Base-by-base conservation (phyloP, 2,329 filamentous ascomycete species). In the Ophiostoma triangulosporum region DNA sequence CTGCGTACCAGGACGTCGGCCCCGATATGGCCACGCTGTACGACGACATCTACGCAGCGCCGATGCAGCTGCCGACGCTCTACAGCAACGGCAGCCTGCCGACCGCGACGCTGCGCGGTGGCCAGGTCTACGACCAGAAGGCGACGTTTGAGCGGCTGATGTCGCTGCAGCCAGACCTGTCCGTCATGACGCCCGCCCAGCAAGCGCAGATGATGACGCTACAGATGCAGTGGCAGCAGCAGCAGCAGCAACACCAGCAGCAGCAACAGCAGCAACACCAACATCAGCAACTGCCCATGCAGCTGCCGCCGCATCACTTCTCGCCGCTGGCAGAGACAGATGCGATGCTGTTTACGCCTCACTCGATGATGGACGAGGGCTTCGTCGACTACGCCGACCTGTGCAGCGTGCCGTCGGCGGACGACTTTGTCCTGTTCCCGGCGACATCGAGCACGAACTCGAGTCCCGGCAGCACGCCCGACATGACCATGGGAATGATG, bases 301-400 rank as follows among this genome's bases (percentile, higher is more conserved):
- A 54, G 36, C 33, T 56, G 31, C n/a, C 27, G 35, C 24, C 52
- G 3, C 54, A 53, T 38, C 40, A 76, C 88, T 57, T 88, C 84
- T 3, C 83, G 84, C 8, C 43, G 14, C 73, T 74, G 52, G 84
- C 81, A 5, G 83, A 87, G 61, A 75, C 77, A 33, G 81, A 84
- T 56, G 70, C 80, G 1, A 85, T 86, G 69, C 74, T 88, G 31
- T 84, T 75, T 66, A 84, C 84, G 9, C 81, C 84, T 48, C 74
- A 74, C 40, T 82, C 81, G 0, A 66, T 80, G 56, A 70, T 71
- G 17, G 76, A 79, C 24, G 84, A 88, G 61, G 76, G 75, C 36
- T 85, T 81, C 60, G 76, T 78, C 38, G 81, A 83, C 29, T 70
- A 69, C 33, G 63, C 68, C 3, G 62, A 63, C 38, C 26, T 46